Base-by-base conservation (phyloP, 2,329 filamentous ascomycete genomes). In the Aspergillus cejpii region DNA sequence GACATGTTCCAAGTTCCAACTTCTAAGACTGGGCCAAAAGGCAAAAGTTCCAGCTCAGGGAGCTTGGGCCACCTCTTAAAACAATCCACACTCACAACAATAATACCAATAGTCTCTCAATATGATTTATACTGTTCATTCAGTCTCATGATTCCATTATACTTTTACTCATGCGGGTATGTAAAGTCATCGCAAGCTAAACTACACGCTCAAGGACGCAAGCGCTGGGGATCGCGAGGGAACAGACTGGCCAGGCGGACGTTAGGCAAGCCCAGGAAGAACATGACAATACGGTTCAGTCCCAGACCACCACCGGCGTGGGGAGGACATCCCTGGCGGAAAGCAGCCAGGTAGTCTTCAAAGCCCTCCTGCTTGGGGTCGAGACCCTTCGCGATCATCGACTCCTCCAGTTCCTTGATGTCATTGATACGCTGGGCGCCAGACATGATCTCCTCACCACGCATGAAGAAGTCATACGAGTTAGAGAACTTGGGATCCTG, bases 381-480 rank as follows among this genome's bases (percentile, higher is more conserved):
- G 37, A 83, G 70, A 27, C 79, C 78, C 59, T 81, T 77, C 50
- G 72, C 69, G 46, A 65, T 65, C 78, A 83, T 83, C 28, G 75
- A 72, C 54, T 74, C 72, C 53, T 75, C 71, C 34, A 84, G 67
- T 56, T 80, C 74, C 27, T 72, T 69, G n/a, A 77, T 72, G 59
- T 80, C 71, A 66, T 84, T 76, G 52, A 84, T 80, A 69, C 80
- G 80, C 66, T 84, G 80, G 7, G 80, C 80, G 47, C 80, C 80
- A 7, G 77, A 80, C 74, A 80, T 78, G 63, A 84, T 83, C 62
- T 84, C 80, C 63, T 84, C 79, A 11, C 80, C 80, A 55, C 80
- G 77, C 80, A 84, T 83, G 72, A 84, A 83, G 71, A 84, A 81
- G 64, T 84, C 80, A 65, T 82, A 84, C 3, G 76, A 79, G 69